phyloP scores from a whole-genome alignment of 495 filamentous ascomycete genomes.

The Bombardia bombarda region DNA sequence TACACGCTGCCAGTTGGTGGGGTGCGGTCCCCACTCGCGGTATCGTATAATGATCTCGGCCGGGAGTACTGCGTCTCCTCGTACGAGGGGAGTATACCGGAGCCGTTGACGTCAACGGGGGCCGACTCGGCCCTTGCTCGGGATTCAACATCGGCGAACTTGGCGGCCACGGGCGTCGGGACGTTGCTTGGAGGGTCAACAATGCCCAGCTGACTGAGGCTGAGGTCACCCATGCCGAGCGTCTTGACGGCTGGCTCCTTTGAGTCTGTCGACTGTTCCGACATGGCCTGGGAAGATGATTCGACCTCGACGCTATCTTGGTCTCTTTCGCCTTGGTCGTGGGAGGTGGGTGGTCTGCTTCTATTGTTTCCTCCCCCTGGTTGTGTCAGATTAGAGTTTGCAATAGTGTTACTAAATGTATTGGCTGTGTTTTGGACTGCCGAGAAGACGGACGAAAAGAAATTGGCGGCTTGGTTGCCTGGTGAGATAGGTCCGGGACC shows the following conservation, averaged over 20 bases:
- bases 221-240: slow-evolving; percentile 79
- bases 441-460: slow-evolving; percentile 90
- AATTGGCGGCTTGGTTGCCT: slow-evolving; percentile 45
- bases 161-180: slow-evolving; percentile 31
- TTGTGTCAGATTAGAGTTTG: slow-evolving; percentile 48
- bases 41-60: slow-evolving; percentile 38
- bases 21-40: slow-evolving; percentile 46
- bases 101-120: slow-evolving; percentile 24
- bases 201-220: slow-evolving; percentile 74
- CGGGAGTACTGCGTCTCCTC: slow-evolving; percentile 23
- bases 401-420: slow-evolving; percentile 69
- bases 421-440: slow-evolving; percentile 93
- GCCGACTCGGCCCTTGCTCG: slow-evolving; percentile 37
- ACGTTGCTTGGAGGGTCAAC: slow-evolving; percentile 40
- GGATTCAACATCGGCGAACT: slow-evolving; percentile 35
- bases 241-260: slow-evolving; percentile 82
- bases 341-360: slow-evolving; percentile 16
- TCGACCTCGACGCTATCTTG: slow-evolving; percentile 43
- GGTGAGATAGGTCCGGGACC: slow-evolving; percentile 32
- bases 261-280: slow-evolving; percentile 34
- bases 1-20: slow-evolving; percentile 58
- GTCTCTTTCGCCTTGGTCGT: slow-evolving; percentile 19
- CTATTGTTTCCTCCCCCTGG: slow-evolving; percentile 32
- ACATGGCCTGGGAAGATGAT: slow-evolving; percentile 25
- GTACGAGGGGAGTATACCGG: slow-evolving; percentile 14